Conservation (phyloP, 164 flowering plant genomes). For the Malania oleifera region DNA sequence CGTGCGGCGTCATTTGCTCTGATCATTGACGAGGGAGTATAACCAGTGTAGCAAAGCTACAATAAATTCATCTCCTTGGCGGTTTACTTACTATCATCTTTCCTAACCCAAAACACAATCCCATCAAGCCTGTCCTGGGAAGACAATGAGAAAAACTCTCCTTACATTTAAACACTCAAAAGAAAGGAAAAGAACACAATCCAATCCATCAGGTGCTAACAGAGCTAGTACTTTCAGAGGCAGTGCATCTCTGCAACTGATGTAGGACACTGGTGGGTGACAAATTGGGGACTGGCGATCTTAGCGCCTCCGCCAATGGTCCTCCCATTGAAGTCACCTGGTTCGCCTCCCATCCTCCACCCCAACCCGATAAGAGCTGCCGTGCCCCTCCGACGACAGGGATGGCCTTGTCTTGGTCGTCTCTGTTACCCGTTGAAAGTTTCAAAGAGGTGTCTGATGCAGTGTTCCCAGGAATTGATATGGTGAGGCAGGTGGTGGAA, state of each 20-base stretch:
- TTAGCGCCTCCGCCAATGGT: constrained; percentile 78
- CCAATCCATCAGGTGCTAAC: too few relatives aligned
- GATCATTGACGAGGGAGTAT: too few relatives aligned
- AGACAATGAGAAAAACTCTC: too few relatives aligned
- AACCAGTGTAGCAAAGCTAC: too few relatives aligned
- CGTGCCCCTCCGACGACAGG: background rate
- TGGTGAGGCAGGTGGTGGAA: constrained; percentile 45
- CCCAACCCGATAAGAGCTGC: constrained; percentile 42
- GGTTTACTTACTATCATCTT: too few relatives aligned
- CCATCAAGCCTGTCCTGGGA: too few relatives aligned
- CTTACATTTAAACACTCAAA: too few relatives aligned
- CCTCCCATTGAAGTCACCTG: constrained; percentile 67
- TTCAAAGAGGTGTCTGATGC: constrained; percentile 61
- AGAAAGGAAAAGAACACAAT: too few relatives aligned
- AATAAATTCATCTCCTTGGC: too few relatives aligned
- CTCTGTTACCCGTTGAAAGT: constrained; percentile 55
- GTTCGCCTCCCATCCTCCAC: constrained; percentile 34
- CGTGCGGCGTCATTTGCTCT: too few relatives aligned
- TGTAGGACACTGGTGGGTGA: constrained; percentile 66
- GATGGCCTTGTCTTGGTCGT: constrained; percentile 7
- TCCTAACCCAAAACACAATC: too few relatives aligned
- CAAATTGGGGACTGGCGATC: constrained; percentile 48
- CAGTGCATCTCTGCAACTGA: constrained; percentile 39
- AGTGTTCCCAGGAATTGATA: constrained; percentile 40
- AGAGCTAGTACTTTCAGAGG: too few relatives aligned